Conservation (phyloP, 192 early-diverging fungal species). For the Entomortierella lignicola region DNA sequence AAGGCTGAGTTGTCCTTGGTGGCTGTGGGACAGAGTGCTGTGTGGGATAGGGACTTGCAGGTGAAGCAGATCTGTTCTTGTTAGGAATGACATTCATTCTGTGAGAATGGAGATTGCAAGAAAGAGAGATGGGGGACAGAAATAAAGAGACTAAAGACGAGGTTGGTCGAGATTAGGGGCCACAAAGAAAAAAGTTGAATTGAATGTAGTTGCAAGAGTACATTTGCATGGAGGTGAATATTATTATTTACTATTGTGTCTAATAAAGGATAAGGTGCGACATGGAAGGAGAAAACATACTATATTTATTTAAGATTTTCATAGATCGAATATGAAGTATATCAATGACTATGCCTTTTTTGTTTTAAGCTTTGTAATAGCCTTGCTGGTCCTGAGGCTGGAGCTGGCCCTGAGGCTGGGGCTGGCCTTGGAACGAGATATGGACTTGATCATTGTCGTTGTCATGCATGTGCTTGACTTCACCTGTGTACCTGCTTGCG, state of each 20-base stretch:
- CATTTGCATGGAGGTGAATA: too few species aligned
- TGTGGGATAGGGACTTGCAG: background rate
- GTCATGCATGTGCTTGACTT: constrained; percentile 27
- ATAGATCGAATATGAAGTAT: too few species aligned
- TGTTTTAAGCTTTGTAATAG: background rate
- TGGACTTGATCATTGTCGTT: background rate
- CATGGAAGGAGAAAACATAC: too few species aligned
- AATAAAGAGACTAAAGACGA: background rate
- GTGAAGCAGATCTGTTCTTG: background rate
- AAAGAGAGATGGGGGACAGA: background rate
- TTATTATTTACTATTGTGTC: too few species aligned
- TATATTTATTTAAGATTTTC: too few species aligned
- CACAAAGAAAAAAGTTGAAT: background rate
- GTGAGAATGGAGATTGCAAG: background rate
- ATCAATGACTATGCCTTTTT: too few species aligned
- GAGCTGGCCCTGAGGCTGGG: background rate
- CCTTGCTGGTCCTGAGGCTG: background rate
- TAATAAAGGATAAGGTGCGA: too few species aligned
- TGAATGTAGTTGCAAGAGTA: too few species aligned
- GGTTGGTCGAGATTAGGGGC: background rate
- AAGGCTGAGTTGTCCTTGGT: background rate
- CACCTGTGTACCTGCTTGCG: constrained; percentile 10
- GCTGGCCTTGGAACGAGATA: too few species aligned
- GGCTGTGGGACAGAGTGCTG: background rate
- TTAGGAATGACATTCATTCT: background rate